Evolutionary conservation across 2,329 filamentous ascomycete species (phyloP).

Genomic region (Truncatella angustata): DNA sequence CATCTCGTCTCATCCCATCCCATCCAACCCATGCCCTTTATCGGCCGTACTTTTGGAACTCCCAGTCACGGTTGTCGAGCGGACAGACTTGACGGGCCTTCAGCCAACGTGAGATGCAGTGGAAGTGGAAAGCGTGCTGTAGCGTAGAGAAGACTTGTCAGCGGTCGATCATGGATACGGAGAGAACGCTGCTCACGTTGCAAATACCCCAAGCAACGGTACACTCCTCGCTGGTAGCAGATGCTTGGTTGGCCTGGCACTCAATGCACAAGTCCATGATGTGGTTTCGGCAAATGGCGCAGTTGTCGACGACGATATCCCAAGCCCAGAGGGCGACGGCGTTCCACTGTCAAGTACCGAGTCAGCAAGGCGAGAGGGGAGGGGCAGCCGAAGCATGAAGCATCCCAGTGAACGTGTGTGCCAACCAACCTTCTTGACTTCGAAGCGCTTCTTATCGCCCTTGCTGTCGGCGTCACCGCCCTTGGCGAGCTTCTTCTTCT

Average conservation of each 20-base stretch:
- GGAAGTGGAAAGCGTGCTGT: constrained; percentile 98
- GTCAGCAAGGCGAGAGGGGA: constrained; percentile 6
- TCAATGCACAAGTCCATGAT: constrained; percentile 99
- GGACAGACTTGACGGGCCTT: constrained; percentile 99
- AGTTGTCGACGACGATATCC: constrained; percentile 99
- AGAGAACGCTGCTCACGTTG: constrained; percentile 67
- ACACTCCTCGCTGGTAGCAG: constrained; percentile 94
- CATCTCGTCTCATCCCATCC: neutral
- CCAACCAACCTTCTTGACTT: constrained; percentile 89
- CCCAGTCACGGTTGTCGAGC: constrained; percentile 97
- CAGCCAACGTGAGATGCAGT: constrained; percentile 98
- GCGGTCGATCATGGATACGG: constrained; percentile 15
- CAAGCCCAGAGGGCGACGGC: constrained; percentile 97
- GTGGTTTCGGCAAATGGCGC: constrained; percentile 97
- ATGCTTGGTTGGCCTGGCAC: constrained; percentile 97
- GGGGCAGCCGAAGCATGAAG: neutral
- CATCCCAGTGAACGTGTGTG: neutral
- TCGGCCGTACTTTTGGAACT: constrained; percentile 97
- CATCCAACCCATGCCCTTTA: constrained; percentile 28
- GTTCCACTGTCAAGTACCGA: constrained; percentile 71
- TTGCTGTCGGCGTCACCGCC: constrained; percentile 47
- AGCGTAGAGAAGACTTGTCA: constrained; percentile 27
- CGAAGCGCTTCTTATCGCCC: constrained; percentile 88
- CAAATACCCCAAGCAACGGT: constrained; percentile 99
- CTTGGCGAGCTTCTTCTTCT: constrained; percentile 44